Evolutionary conservation across 805 yeast species (phyloP).

Genomic region (Candida verbasci): DNA sequence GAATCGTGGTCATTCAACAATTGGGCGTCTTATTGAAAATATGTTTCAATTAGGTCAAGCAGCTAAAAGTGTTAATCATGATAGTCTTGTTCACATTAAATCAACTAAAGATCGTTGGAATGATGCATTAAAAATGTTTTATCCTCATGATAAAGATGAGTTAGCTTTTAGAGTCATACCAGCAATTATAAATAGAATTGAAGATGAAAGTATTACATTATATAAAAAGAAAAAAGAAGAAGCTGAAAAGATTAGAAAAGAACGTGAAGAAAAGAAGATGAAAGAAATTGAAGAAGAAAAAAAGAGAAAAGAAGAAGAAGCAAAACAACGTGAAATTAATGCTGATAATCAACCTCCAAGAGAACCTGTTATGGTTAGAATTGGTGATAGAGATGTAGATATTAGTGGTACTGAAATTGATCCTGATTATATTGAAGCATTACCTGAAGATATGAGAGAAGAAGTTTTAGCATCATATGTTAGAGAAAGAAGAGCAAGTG

Average conservation of each 20-base stretch:
- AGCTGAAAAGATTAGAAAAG: conserved; percentile 18
- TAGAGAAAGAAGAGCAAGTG: conserved; percentile 64
- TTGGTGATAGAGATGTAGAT: conserved; percentile 77
- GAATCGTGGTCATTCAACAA: conserved; percentile 10
- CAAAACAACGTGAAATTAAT: conserved; percentile 14
- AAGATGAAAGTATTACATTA: conserved; percentile 43
- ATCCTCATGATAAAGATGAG: conserved; percentile 32
- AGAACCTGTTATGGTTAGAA: conserved; percentile 61
- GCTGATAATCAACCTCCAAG: conserved; percentile 14
- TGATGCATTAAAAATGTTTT: conserved; percentile 50
- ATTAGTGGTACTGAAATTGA: conserved; percentile 89
- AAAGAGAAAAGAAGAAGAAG: conserved; percentile 20
- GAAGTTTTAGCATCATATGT: conserved; percentile 86
- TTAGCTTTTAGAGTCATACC: conserved; percentile 19
- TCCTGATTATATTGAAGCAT: conserved; percentile 82
- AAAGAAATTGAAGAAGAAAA: conserved; percentile 28
- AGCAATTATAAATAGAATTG: conserved; percentile 43
- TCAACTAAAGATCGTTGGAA: conserved; percentile 69
- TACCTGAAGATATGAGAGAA: conserved; percentile 90
- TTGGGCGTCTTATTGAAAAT: conserved; percentile 23
- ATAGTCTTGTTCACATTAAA: conserved; percentile 18
- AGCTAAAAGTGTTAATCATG: neutral
- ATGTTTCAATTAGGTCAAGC: conserved; percentile 13
- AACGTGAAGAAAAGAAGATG: conserved; percentile 25
- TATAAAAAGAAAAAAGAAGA: conserved; percentile 25